Evolutionary conservation across 257 asterid species (phyloP), one percentile per base, ranked within the genome.

Genomic region (Salvia hispanica): DNA sequence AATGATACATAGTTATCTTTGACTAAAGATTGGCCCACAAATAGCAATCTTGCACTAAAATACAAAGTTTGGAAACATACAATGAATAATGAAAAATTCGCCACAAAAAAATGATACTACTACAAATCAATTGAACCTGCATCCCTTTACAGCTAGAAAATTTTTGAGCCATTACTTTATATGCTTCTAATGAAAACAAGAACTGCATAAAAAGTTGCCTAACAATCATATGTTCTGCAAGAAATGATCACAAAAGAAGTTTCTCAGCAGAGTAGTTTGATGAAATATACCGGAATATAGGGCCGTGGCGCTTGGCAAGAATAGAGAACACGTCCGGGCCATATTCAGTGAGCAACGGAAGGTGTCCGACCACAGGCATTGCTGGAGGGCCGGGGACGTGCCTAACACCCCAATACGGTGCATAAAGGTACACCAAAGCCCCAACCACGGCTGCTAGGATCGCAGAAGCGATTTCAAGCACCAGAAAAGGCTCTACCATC

Each of bases 341-440:
- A 82, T 87, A 68, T 37, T 83, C 89, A 60, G 95, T 93, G 65
- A 94, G 94, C 90, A 94, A 75, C 33, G 87, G 99, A 15, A 94
- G 95, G 65, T 94, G 99, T 40, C 99, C 99, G 31, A 91, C 58
- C 5, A 94, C 74, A 9, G 96, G 99, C 70, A 94, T 64, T 62
- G 86, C 64, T 7, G 96, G 96, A 68, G 97, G 97, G 50, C 97
- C 96, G 4, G 99, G 99, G 4, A 94, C 86, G 60, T 69, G 85
- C 64, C 97, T 77, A 3, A 94, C 96, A 46, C 78, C 78, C 99
- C 99, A 94, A 33, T 77, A 85, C 61, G 99, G 99, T 18, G 74
- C 69, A 67, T 86, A 89, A 12, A 91, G 81, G 74, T 94, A 94
- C 4, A 60, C 82, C 67, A 85, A 62, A 55, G 78, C 64, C 36